Conservation (phyloP, 164 flowering plant genomes). For the Litsea cubeba region DNA sequence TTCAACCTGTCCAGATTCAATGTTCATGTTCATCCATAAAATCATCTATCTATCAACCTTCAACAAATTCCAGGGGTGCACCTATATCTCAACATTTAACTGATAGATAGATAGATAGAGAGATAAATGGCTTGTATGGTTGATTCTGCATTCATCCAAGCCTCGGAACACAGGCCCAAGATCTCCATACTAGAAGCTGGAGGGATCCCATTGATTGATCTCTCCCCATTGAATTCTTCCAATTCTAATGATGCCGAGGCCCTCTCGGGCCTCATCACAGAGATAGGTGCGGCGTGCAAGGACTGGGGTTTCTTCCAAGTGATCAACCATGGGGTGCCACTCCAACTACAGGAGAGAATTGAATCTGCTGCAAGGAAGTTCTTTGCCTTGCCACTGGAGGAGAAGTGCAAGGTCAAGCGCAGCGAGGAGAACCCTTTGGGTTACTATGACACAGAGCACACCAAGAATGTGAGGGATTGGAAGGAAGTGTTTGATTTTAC, state of each 20-base stretch:
- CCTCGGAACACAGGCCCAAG: constrained; percentile 44
- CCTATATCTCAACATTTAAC: too few relatives aligned
- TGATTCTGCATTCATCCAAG: constrained; percentile 46
- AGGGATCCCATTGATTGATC: constrained; percentile 50
- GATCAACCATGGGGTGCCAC: constrained; percentile 62
- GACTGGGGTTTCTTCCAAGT: constrained; percentile 81
- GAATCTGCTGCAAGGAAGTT: constrained; percentile 33
- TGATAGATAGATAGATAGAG: background rate
- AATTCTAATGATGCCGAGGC: background rate
- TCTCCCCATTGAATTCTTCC: constrained; percentile 19
- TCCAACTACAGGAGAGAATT: constrained; percentile 16
- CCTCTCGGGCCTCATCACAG: constrained; percentile 14
- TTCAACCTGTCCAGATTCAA: too few relatives aligned
- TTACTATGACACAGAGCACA: constrained; percentile 55
- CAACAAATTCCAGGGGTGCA: too few relatives aligned
- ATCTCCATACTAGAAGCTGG: constrained; percentile 14
- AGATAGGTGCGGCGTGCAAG: constrained; percentile 44
- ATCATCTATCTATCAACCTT: too few relatives aligned
- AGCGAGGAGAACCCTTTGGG: constrained; percentile 47
- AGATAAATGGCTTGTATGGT: constrained; percentile 24
- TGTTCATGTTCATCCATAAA: too few relatives aligned
- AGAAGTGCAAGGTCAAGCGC: constrained; percentile 46
- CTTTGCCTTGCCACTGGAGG: constrained; percentile 41
- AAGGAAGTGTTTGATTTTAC: constrained; percentile 62
- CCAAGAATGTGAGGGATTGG: constrained; percentile 82